Conservation (phyloP, 495 filamentous ascomycete genomes). For the Penicillium paxilli region DNA sequence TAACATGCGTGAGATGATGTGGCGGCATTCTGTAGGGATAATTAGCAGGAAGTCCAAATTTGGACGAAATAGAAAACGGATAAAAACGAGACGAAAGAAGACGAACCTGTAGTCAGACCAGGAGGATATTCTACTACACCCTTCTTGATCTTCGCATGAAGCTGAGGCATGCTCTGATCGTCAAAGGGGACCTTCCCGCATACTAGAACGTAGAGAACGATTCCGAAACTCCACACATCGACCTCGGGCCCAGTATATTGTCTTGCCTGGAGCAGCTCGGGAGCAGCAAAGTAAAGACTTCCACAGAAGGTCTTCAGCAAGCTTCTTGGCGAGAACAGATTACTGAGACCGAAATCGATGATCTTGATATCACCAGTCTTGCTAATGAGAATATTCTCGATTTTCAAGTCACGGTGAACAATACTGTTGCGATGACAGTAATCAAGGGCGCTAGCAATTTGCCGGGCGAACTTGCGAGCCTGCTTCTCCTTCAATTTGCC, state of each 20-base stretch:
- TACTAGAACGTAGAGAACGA: constrained; percentile 97
- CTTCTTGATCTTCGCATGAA: constrained; percentile 99
- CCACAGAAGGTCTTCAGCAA: constrained; percentile 97
- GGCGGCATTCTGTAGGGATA: constrained; percentile 72
- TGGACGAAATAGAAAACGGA: too few relatives aligned
- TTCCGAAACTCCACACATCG: constrained; percentile 98
- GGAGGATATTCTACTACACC: constrained; percentile 93
- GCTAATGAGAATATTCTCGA: constrained; percentile 99
- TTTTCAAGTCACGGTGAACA: constrained; percentile 96
- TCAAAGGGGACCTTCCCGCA: constrained; percentile 99
- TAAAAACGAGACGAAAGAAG: not conserved
- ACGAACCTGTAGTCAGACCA: constrained; percentile 84
- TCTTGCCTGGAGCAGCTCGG: constrained; percentile 89
- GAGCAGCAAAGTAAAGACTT: constrained; percentile 96
- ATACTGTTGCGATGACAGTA: constrained; percentile 99
- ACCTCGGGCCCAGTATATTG: constrained; percentile 97
- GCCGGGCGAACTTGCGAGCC: constrained; percentile 93
- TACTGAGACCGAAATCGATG: constrained; percentile 98
- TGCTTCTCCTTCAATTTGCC: constrained; percentile 98
- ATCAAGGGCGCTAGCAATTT: constrained; percentile 97
- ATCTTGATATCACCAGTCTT: constrained; percentile 99
- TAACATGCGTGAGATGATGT: constrained; percentile 93
- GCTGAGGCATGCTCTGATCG: constrained; percentile 97
- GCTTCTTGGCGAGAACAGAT: constrained; percentile 84
- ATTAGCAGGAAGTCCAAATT: not conserved